A percentile compares a stretch with the other conserved stretches of the same genome.
Conservation (phyloP, 2,329 filamentous ascomycete species). For the Periconia macrospinosa region DNA sequence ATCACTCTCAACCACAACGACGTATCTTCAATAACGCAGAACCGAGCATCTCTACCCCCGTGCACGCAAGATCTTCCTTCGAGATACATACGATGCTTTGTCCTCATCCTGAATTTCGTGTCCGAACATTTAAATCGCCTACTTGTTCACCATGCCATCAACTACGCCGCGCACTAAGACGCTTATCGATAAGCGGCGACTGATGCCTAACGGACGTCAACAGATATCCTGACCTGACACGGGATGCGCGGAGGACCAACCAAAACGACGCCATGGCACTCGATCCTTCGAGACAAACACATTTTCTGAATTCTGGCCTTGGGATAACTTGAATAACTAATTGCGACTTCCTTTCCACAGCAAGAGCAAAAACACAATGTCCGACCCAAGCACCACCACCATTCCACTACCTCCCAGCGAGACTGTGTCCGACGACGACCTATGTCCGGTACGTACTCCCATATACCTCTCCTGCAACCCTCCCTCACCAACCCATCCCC, state of each 20-base stretch:
- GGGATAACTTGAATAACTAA: neutral
- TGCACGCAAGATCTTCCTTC: too few species aligned
- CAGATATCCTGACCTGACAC: neutral
- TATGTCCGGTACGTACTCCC: constrained; percentile 41
- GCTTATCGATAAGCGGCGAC: neutral
- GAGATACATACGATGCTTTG: too few species aligned
- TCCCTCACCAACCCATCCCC: too few species aligned
- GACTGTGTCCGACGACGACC: constrained; percentile 43
- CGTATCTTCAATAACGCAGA: too few species aligned
- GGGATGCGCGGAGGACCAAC: neutral
- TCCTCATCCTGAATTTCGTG: too few species aligned
- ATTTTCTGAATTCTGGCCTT: neutral
- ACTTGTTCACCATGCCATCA: too few species aligned
- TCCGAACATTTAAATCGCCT: too few species aligned
- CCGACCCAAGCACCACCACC: neutral
- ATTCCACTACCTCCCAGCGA: constrained; percentile 11
- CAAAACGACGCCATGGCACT: neutral
- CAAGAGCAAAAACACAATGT: neutral
- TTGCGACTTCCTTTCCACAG: neutral
- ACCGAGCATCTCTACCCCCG: too few species aligned
- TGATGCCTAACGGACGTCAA: neutral
- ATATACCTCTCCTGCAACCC: too few species aligned
- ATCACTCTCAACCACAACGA: too few species aligned
- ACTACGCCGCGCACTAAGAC: too few species aligned
- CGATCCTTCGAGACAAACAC: neutral